Evolutionary conservation across 352 stramenopile species (phyloP).

Genomic region (Phytophthora ohioensis): DNA sequence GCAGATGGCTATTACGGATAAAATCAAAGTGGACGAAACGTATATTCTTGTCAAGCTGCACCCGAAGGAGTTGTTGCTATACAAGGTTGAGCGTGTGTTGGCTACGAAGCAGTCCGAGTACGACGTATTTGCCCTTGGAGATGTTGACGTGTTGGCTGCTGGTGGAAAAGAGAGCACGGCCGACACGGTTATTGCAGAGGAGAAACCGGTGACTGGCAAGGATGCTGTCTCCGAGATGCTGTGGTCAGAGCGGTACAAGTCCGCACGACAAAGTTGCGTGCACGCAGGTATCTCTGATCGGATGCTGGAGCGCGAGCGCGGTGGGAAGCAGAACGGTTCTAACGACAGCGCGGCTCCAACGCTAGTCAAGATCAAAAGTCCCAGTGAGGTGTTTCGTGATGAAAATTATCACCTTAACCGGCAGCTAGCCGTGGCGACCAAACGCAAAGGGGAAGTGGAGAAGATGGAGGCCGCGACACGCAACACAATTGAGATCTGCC

Average conservation of each 20-base stretch:
- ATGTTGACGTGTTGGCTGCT: conserved; percentile 44
- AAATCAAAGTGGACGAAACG: conserved; percentile 77
- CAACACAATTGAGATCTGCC: conserved; percentile 71
- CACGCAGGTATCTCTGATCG: conserved; percentile 77
- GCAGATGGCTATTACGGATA: conserved; percentile 81
- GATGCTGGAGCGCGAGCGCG: conserved; percentile 60
- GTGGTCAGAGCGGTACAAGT: conserved; percentile 62
- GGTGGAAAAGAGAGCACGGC: conserved; percentile 36
- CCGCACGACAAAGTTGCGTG: conserved; percentile 69
- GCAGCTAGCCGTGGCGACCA: conserved; percentile 52
- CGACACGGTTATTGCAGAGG: conserved; percentile 13
- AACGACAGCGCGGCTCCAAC: conserved; percentile 13
- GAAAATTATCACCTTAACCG: conserved; percentile 70
- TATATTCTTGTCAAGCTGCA: conserved; percentile 80
- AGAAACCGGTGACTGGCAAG: conserved; percentile 9
- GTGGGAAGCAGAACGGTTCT: conserved; percentile 28
- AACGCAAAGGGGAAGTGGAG: conserved; percentile 61
- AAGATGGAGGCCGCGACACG: conserved; percentile 66
- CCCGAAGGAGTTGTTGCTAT: conserved; percentile 73
- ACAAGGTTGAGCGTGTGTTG: conserved; percentile 73
- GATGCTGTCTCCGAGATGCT: conserved; percentile 25
- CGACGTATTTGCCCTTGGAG: conserved; percentile 53
- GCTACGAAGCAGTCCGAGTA: conserved; percentile 43
- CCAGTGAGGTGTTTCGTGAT: conserved; percentile 66
- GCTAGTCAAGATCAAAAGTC: conserved; percentile 60